Percentiles rank a stretch among this genome's conserved stretches.
phyloP scores from a whole-genome alignment of 2,329 filamentous ascomycete genomes.

The Apiospora hydei region DNA sequence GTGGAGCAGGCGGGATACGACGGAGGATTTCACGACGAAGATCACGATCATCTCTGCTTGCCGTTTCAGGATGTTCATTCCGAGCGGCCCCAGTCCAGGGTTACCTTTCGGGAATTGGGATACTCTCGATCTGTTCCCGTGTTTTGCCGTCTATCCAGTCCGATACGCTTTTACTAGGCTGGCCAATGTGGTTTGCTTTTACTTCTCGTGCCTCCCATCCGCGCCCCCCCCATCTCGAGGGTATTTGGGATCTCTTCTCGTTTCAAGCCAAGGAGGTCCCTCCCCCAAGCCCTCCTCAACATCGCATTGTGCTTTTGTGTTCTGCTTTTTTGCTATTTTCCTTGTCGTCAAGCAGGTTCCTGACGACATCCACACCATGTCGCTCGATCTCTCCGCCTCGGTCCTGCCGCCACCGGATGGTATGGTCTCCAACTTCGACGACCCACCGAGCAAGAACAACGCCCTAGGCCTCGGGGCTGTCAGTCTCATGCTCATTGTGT shows the following conservation, averaged over 20 bases:
- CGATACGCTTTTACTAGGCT: too few relatives aligned
- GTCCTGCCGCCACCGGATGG: conserved; percentile 25
- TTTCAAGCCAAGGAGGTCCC: conserved; percentile 11
- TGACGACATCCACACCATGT: conserved; percentile 1
- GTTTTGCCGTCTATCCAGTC: neutral
- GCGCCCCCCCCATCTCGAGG: neutral
- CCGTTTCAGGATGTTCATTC: neutral
- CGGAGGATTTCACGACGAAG: neutral
- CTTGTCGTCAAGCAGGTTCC: neutral
- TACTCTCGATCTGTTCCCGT: neutral
- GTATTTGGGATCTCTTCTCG: neutral
- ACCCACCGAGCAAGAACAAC: conserved; percentile 24
- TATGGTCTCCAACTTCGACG: conserved; percentile 24
- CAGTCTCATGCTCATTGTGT: conserved; percentile 5
- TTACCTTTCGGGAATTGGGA: neutral
- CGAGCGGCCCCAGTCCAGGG: neutral
- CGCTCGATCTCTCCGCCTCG: conserved; percentile 13
- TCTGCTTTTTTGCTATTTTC: too few relatives aligned
- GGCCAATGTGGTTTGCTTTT: neutral
- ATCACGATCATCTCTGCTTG: neutral
- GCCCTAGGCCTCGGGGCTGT: conserved; percentile 20
- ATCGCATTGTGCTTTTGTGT: neutral
- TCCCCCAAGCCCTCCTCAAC: neutral
- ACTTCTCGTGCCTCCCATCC: neutral
- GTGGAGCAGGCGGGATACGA: neutral